phyloP scores from a whole-genome alignment of 352 stramenopile genomes.

The Phytophthora lateralis region DNA sequence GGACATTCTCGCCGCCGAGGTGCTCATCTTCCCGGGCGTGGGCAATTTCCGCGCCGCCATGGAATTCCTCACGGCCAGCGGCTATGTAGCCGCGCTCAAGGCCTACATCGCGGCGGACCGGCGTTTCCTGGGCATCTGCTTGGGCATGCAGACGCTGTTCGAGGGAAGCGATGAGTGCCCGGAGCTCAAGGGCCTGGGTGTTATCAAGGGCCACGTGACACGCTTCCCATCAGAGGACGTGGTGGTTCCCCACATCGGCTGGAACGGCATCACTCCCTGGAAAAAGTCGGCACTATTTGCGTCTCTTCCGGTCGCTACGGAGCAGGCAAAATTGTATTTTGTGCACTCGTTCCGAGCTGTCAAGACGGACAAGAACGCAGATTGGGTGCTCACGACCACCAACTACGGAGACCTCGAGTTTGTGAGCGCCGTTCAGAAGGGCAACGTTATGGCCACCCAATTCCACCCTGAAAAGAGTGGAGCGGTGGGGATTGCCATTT shows the following conservation, averaged over 20 bases:
- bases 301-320: slow-evolving; percentile 40
- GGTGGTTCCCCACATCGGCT: slow-evolving; percentile 97
- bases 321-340: slow-evolving; percentile 93
- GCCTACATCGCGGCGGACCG: slow-evolving; percentile 87
- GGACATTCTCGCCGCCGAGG: slow-evolving; percentile 91
- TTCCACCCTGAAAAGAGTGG: slow-evolving; percentile 99
- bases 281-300: slow-evolving; percentile 85
- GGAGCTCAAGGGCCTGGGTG: slow-evolving; percentile 86
- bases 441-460: slow-evolving; percentile 97
- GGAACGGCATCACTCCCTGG: slow-evolving; percentile 94
- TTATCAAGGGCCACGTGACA: slow-evolving; percentile 93
- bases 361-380: slow-evolving; percentile 75
- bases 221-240: slow-evolving; percentile 86
- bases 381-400: slow-evolving; percentile 95
- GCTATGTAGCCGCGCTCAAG: slow-evolving; percentile 89
- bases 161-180: slow-evolving; percentile 95
- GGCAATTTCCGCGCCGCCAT: slow-evolving; percentile 91
- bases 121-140: slow-evolving; percentile 97
- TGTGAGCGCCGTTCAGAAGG: slow-evolving; percentile 94
- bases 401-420: slow-evolving; percentile 95
- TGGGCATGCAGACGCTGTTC: slow-evolving; percentile 99
- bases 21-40: slow-evolving; percentile 89
- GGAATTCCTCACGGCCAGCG: slow-evolving; percentile 90
- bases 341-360: slow-evolving; percentile 96
- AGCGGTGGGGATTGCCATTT: slow-evolving; percentile 88